A percentile compares a stretch with the other conserved stretches of the same genome.
These are phyloP conservation scores for Aphanomyces astaci DNA, from an alignment of 352 stramenopile species.

Conservation along the genomic window DNA sequence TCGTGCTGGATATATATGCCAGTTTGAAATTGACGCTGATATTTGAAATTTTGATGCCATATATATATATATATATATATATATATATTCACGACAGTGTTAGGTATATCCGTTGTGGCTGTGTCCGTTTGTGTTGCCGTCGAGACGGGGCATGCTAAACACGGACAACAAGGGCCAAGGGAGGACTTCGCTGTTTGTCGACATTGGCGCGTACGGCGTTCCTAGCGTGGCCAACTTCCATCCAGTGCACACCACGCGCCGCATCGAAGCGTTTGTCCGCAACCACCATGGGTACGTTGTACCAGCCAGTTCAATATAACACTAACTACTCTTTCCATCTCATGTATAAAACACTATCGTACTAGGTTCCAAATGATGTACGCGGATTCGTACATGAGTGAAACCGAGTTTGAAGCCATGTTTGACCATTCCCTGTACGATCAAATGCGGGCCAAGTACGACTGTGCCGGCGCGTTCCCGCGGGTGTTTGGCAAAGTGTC, in stretches of 20 bases:
- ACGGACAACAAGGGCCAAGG: background rate
- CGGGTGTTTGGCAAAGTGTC: conserved; percentile 47
- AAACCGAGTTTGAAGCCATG: conserved; percentile 42
- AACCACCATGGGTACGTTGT: conserved; percentile 22
- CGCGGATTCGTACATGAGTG: conserved; percentile 39
- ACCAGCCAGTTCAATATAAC: too few relatives aligned
- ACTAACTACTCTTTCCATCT: too few relatives aligned
- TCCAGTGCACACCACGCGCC: conserved; percentile 25
- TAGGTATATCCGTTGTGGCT: conserved; percentile 35
- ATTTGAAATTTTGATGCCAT: too few relatives aligned
- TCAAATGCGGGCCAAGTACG: conserved; percentile 31
- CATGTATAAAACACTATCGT: background rate
- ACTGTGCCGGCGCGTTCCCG: conserved; percentile 31
- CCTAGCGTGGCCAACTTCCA: conserved; percentile 28
- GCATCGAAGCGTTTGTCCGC: conserved; percentile 28
- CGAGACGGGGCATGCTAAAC: conserved; percentile 10
- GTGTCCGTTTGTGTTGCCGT: conserved; percentile 25
- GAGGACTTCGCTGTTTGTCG: conserved; percentile 31
- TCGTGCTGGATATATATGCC: too few relatives aligned
- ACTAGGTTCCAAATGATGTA: conserved; percentile 39
- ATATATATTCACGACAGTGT: too few relatives aligned
- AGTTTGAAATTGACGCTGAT: too few relatives aligned
- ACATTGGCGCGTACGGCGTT: conserved; percentile 33
- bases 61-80: too few relatives aligned
- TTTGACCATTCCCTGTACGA: conserved; percentile 45